Evolutionary conservation across 768 basidiomycete genomes (phyloP).

Genomic region (Boletus sensibilis): DNA sequence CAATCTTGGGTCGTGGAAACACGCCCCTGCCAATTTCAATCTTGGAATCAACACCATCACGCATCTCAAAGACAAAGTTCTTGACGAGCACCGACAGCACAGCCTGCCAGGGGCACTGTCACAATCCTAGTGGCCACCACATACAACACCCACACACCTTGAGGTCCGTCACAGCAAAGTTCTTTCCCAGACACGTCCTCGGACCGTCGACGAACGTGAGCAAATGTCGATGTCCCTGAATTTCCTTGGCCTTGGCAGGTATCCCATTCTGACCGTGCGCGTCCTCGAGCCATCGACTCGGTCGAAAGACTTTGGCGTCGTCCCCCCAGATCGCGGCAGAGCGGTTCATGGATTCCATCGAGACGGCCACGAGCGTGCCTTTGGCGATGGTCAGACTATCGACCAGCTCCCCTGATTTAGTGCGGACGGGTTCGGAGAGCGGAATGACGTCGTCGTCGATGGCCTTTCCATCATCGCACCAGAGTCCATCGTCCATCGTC

Average conservation of each 20-base stretch:
- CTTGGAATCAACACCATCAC: conserved; percentile 37
- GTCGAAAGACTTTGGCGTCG: not conserved
- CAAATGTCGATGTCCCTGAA: conserved; percentile 50
- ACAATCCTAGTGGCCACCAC: too few species aligned
- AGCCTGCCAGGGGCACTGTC: conserved; percentile 20
- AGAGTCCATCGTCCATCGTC: too few species aligned
- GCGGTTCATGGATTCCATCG: not conserved
- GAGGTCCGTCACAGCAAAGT: too few species aligned
- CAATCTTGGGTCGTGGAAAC: conserved; percentile 9
- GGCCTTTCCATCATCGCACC: too few species aligned
- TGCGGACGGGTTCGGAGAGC: too few species aligned
- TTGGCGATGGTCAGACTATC: not conserved
- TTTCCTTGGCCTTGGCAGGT: conserved; percentile 33
- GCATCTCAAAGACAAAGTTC: conserved; percentile 36
- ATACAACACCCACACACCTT: conserved; percentile 22
- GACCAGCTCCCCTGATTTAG: too few species aligned
- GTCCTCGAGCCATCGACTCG: not conserved
- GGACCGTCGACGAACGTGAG: conserved; percentile 51
- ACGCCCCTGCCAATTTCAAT: conserved; percentile 12
- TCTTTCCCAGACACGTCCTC: conserved; percentile 46
- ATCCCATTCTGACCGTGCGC: too few species aligned
- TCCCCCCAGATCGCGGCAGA: not conserved
- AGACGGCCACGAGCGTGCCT: not conserved
- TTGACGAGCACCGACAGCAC: conserved; percentile 41
- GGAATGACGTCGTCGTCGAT: too few species aligned